Percentiles rank a stretch among this genome's conserved stretches.
Conservation (phyloP, 2,329 filamentous ascomycete genomes). For the Fusarium pseudograminearum region DNA sequence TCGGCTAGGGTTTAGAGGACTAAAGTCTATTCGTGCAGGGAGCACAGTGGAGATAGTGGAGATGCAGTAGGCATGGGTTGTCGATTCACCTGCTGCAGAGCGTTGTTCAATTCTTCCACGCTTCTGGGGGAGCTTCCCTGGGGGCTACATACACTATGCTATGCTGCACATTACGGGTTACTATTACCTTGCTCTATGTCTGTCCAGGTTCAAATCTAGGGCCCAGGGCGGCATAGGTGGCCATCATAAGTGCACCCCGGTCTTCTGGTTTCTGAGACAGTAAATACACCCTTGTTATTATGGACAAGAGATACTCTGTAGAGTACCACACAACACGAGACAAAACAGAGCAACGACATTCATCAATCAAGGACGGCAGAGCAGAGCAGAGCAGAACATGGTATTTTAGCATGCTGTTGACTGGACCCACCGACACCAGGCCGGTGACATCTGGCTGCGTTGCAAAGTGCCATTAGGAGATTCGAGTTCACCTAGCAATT, state of each 20-base stretch:
- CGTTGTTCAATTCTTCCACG: slow-evolving; percentile 21
- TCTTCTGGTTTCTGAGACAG: slow-evolving; percentile 26
- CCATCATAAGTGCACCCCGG: slow-evolving; percentile 22
- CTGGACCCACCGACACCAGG: slow-evolving; percentile 20
- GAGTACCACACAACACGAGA: slow-evolving; percentile 2
- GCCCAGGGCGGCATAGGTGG: neutral
- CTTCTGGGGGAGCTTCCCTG: slow-evolving; percentile 31
- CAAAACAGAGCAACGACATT: slow-evolving; percentile 15
- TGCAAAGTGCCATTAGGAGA: neutral
- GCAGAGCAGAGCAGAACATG: slow-evolving; percentile 16
- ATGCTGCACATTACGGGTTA: slow-evolving; percentile 5
- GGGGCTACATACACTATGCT: slow-evolving; percentile 5
- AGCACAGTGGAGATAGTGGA: slow-evolving; percentile 15
- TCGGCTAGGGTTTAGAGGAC: slow-evolving; percentile 41
- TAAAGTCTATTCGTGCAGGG: slow-evolving; percentile 45
- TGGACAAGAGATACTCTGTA: slow-evolving; percentile 14
- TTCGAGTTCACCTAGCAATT: slow-evolving; percentile 8
- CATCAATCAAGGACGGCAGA: slow-evolving; percentile 21
- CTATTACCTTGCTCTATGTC: neutral
- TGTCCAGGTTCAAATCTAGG: slow-evolving; percentile 9
- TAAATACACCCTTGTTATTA: slow-evolving; percentile 11
- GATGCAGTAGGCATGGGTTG: slow-evolving; percentile 15
- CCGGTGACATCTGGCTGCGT: slow-evolving; percentile 32
- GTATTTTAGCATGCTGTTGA: slow-evolving; percentile 3
- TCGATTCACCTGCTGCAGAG: slow-evolving; percentile 29